These are phyloP conservation scores for Thalia dealbata DNA, from an alignment of 176 grass and related monocot species.

Conservation along the genomic window DNA sequence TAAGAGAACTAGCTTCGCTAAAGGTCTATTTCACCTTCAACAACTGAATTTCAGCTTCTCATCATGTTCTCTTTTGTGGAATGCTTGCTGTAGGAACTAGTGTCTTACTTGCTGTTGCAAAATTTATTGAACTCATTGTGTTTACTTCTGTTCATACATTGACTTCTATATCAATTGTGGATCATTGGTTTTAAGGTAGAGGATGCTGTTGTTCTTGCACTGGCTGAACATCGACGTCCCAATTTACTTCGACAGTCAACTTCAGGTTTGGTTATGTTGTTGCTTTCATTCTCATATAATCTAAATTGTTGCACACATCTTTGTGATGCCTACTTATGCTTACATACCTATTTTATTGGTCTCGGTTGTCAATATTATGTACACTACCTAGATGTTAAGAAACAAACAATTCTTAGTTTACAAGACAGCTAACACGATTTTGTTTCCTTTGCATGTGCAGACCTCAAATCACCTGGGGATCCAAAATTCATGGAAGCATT, in stretches of 20 bases:
- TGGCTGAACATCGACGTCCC: conserved; percentile 46
- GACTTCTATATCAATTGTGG: not conserved
- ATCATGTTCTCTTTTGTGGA: not conserved
- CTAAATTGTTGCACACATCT: not conserved
- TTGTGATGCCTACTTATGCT: not conserved
- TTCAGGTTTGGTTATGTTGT: conserved; percentile 32
- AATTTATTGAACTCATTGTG: not conserved
- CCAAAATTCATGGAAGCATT: conserved; percentile 73
- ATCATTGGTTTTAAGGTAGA: conserved; percentile 53
- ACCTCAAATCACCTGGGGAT: conserved; percentile 55
- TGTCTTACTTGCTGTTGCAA: not conserved
- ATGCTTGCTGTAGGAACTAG: not conserved
- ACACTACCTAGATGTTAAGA: not conserved
- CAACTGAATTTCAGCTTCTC: not conserved
- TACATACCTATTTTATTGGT: not conserved
- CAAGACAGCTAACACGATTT: too few species aligned
- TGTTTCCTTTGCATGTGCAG: conserved; percentile 33
- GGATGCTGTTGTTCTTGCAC: conserved; percentile 76
- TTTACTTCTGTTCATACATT: not conserved
- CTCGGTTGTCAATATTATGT: not conserved
- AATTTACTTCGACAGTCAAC: conserved; percentile 38
- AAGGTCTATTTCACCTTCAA: conserved; percentile 41
- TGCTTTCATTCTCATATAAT: not conserved
- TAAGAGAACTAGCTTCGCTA: conserved; percentile 73
- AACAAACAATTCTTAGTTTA: not conserved